Evolutionary conservation across 192 early-diverging fungal species (phyloP).

Genomic region (Coemansia sp.): DNA sequence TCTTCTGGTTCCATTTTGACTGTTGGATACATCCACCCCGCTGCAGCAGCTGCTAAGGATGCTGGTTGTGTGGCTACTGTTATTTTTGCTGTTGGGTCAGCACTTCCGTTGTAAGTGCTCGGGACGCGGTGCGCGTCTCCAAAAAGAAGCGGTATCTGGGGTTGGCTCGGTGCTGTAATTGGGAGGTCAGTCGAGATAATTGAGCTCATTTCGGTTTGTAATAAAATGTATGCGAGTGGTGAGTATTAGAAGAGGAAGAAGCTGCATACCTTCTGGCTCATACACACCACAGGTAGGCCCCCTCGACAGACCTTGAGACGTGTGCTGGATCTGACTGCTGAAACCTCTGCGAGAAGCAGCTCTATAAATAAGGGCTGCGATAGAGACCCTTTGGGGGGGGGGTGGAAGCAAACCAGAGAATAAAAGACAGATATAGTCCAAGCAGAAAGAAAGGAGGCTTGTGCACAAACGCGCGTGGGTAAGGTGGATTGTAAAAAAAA

Average conservation of each 20-base stretch:
- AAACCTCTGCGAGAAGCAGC: not conserved
- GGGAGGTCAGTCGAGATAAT: not conserved
- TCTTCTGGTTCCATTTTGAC: slow-evolving; percentile 2
- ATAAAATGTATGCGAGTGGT: not conserved
- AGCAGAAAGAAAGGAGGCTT: slow-evolving; percentile 1
- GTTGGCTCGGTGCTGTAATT: not conserved
- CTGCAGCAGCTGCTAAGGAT: slow-evolving; percentile 3
- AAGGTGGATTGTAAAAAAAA: not conserved
- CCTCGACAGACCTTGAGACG: not conserved
- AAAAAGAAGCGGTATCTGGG: not conserved
- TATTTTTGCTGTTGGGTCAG: not conserved
- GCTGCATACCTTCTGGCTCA: not conserved
- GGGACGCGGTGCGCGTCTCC: not conserved
- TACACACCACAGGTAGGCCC: not conserved
- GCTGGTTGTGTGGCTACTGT: not conserved
- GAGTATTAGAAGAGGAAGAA: not conserved
- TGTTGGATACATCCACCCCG: not conserved
- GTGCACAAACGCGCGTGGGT: not conserved
- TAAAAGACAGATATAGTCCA: not conserved
- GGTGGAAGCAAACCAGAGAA: not conserved
- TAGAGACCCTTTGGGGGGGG: not conserved
- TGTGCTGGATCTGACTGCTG: not conserved
- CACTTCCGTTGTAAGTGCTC: not conserved
- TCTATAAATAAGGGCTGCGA: not conserved
- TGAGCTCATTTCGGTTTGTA: slow-evolving; percentile 3